phyloP scores from a whole-genome alignment of 768 basidiomycete species.

The Russula sp. region DNA sequence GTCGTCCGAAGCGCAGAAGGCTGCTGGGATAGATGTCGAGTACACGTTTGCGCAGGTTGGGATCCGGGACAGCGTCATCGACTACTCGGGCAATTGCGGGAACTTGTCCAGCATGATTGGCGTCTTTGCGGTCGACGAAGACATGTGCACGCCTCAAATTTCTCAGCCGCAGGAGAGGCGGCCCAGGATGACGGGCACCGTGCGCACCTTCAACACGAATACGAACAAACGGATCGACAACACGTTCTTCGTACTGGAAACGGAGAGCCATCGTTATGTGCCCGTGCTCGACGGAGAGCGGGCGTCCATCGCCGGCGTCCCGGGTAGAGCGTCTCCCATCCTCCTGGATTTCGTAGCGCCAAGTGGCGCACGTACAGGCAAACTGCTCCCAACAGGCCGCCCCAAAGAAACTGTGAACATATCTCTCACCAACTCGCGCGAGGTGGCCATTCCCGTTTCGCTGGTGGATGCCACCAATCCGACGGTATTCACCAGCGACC shows the following conservation, averaged over 20 bases:
- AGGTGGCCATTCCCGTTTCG: constrained; percentile 41
- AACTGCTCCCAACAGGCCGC: constrained; percentile 60
- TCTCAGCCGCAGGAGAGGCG: constrained; percentile 9
- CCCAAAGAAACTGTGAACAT: constrained; percentile 47
- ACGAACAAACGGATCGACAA: constrained; percentile 66
- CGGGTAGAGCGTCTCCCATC: constrained; percentile 62
- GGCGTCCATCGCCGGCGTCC: constrained; percentile 62
- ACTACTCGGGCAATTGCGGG: constrained; percentile 73
- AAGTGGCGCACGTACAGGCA: constrained; percentile 66
- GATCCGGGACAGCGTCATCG: constrained; percentile 56
- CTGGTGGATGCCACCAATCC: constrained; percentile 76
- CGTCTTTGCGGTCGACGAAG: constrained; percentile 69
- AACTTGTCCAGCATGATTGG: constrained; percentile 74
- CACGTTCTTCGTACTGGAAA: constrained; percentile 54
- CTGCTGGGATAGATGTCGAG: constrained; percentile 55
- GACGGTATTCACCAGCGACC: constrained; percentile 55
- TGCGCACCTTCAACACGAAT: constrained; percentile 69
- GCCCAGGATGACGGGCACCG: constrained; percentile 36
- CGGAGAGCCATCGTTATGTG: constrained; percentile 22
- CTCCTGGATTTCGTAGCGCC: constrained; percentile 64
- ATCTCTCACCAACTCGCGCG: constrained; percentile 26
- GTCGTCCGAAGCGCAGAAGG: constrained; percentile 44
- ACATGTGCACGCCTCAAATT: constrained; percentile 43
- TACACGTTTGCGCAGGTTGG: constrained; percentile 64
- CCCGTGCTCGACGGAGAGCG: constrained; percentile 50